phyloP scores from a whole-genome alignment of 2,329 filamentous ascomycete species.

The Epichloe uncinata region DNA sequence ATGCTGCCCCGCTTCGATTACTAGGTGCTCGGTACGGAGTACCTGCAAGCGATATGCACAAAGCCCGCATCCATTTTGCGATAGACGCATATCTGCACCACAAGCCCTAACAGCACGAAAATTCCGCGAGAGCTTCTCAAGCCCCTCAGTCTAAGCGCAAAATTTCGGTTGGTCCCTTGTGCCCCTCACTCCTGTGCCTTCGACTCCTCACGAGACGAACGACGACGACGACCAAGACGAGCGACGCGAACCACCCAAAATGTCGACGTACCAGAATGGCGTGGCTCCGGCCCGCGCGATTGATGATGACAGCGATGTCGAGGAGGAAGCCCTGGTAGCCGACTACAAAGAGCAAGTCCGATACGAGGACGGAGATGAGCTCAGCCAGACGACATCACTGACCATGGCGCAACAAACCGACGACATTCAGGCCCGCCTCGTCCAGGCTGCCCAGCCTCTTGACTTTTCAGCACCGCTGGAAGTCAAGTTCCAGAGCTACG shows the following conservation, averaged over 20 bases:
- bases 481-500: slow-evolving; percentile 97
- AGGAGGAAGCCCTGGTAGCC: slow-evolving; percentile 90
- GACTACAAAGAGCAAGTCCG: slow-evolving; percentile 95
- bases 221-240: slow-evolving; percentile 16
- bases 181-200: slow-evolving; percentile 13
- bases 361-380: slow-evolving; percentile 73
- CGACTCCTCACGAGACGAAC: slow-evolving; percentile 12
- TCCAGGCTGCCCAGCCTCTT: slow-evolving; percentile 82
- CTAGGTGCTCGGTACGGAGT: slow-evolving; percentile 10
- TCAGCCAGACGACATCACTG: slow-evolving; percentile 60
- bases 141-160: slow-evolving; percentile 20
- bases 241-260: slow-evolving; percentile 23
- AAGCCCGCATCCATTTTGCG: slow-evolving; percentile 10
- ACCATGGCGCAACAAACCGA: slow-evolving; percentile 64
- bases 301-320: slow-evolving; percentile 80
- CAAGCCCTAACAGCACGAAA: slow-evolving; percentile 28
- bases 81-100: slow-evolving; percentile 19
- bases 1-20: slow-evolving; percentile 16
- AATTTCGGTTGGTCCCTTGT: slow-evolving; percentile 20
- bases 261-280: slow-evolving; percentile 52
- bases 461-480: slow-evolving; percentile 94
- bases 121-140: slow-evolving; percentile 15
- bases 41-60: slow-evolving; percentile 15
- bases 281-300: slow-evolving; percentile 44
- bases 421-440: slow-evolving; percentile 86